Percentiles rank a stretch among this genome's conserved stretches.
Conservation (phyloP, 2,329 filamentous ascomycete genomes). For the Epichloe bromicola region DNA sequence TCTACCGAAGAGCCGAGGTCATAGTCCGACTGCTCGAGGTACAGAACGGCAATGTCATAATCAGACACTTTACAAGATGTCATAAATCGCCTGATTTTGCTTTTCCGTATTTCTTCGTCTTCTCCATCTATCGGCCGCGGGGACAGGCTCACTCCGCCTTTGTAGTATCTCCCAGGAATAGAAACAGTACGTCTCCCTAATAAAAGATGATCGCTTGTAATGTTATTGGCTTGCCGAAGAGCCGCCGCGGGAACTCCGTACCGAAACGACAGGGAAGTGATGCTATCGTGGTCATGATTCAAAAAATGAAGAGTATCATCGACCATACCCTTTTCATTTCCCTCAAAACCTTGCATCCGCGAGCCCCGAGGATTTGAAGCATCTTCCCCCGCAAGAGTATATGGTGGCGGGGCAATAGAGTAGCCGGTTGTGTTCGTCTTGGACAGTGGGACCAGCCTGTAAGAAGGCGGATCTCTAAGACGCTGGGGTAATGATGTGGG, state of each 20-base stretch:
- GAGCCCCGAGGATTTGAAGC: neutral
- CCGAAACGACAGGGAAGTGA: conserved; percentile 54
- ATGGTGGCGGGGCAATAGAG: conserved; percentile 26
- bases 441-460: conserved; percentile 29
- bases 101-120: conserved; percentile 59
- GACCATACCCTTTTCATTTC: conserved; percentile 24
- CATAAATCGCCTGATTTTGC: conserved; percentile 65
- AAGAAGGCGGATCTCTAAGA: conserved; percentile 55
- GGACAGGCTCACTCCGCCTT: conserved; percentile 52
- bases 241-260: conserved; percentile 54
- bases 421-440: conserved; percentile 11
- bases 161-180: conserved; percentile 59
- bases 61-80: conserved; percentile 63
- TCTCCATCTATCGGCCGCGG: conserved; percentile 61
- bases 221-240: conserved; percentile 53
- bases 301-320: conserved; percentile 65
- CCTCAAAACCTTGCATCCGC: neutral
- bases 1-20: conserved; percentile 52
- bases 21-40: conserved; percentile 57
- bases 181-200: conserved; percentile 54
- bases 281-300: conserved; percentile 52
- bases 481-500: conserved; percentile 47
- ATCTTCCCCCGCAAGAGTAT: conserved; percentile 10
- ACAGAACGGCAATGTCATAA: conserved; percentile 63
- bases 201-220: conserved; percentile 60